phyloP scores from a whole-genome alignment of 2,329 filamentous ascomycete genomes.

The Fusarium sp. region DNA sequence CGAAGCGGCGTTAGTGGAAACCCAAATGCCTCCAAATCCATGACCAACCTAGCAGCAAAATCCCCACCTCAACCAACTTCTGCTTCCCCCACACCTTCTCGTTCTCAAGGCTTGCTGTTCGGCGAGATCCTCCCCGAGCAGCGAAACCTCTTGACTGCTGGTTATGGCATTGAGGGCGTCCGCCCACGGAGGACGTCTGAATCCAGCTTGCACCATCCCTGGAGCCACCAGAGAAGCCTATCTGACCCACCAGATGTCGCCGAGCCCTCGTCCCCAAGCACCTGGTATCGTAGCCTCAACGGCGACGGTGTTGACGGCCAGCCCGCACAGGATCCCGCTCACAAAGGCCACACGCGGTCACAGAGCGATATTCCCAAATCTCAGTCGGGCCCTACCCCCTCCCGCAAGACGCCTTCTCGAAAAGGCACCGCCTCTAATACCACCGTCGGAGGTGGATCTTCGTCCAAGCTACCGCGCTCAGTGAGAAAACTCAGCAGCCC shows the following conservation, averaged over 20 bases:
- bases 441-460: conserved; percentile 40
- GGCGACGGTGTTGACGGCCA: conserved; percentile 39
- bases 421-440: conserved; percentile 42
- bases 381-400: conserved; percentile 47
- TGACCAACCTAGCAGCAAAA: conserved; percentile 49
- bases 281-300: conserved; percentile 68
- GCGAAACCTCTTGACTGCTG: conserved; percentile 63
- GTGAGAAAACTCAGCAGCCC: conserved; percentile 59
- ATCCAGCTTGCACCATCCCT: conserved; percentile 70
- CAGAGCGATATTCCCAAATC: conserved; percentile 70
- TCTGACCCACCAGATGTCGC: conserved; percentile 65
- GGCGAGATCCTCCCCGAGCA: conserved; percentile 78
- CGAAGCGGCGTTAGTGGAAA: conserved; percentile 51
- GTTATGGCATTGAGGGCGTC: conserved; percentile 69
- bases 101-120: conserved; percentile 72
- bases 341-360: conserved; percentile 60
- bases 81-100: conserved; percentile 50
- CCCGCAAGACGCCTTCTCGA: conserved; percentile 49
- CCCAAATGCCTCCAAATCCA: conserved; percentile 51
- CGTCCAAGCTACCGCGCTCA: conserved; percentile 61
- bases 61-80: conserved; percentile 50
- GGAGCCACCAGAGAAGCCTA: conserved; percentile 63
- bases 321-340: conserved; percentile 37
- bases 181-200: conserved; percentile 76
- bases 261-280: conserved; percentile 74